Evolutionary conservation across 1,284 basidiomycete genomes (phyloP), one percentile per base, ranked within the genome.

Genomic region (Wolfiporia cocos): DNA sequence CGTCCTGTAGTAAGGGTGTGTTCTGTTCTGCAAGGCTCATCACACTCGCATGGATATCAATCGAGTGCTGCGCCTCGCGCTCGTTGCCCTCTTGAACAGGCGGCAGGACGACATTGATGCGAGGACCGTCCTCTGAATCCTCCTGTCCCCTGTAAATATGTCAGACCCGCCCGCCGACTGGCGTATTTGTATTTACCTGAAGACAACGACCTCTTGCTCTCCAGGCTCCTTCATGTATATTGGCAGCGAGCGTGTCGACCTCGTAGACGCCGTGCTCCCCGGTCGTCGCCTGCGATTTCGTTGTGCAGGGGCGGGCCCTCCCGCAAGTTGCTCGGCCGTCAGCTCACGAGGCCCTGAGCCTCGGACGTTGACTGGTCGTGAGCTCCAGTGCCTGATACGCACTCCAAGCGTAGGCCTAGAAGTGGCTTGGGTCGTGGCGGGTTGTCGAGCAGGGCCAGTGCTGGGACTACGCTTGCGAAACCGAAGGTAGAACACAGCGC

Each of bases 211-310:
- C 55, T 88, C 85, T 39, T 81, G 71, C 41, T 86, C 85, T 7
- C 85, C 86, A 0, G 85, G 83, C 50, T 88, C 85, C 59, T 86
- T 86, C 66, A 77, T 83, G 53, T 88, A 88, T 19, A 70, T 73
- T 4, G 85, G 86, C 29, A 89, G 57, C 1, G 79, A 85, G 34
- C 71, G 75, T 12, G 83, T 86, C 12, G 82, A 86, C 42, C 87
- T 78, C 57, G 86, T 83, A 38, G 74, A 76, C 2, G 74, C 67
- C 1, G 71, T 74, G 28, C 74, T 61, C 15, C 76, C 65, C 12
- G 71, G 71, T 39, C 81, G 63, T 22, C 83, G 64, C 3, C 67
- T 43, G 37, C 58, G 48, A 30, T 57, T 37, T 29, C 46, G 41
- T 10, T 53, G 43, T 3, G 49, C 52, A 1, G 45, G 43, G 14